These are phyloP conservation scores for Ceratobasidium sp. DNA, from an alignment of 1,284 basidiomycete genomes.

Conservation along the genomic window DNA sequence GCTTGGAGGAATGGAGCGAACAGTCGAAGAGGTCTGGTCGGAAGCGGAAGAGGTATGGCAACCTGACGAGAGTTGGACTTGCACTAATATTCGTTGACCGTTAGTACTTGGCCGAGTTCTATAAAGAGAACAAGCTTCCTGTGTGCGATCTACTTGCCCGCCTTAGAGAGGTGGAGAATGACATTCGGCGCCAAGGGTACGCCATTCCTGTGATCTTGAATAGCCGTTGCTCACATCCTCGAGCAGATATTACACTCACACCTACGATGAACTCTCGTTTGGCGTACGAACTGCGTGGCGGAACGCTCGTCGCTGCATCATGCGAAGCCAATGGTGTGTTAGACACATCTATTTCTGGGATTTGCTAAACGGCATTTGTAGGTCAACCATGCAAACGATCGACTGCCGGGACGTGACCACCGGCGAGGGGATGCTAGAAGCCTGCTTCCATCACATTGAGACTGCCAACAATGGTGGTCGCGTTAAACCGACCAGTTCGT, in stretches of 20 bases:
- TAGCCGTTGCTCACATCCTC: background rate
- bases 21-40: constrained; percentile 8
- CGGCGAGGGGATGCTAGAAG: constrained; percentile 27
- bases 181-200: constrained; percentile 31
- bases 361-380: background rate
- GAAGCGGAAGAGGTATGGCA: constrained; percentile 32
- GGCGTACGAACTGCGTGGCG: constrained; percentile 32
- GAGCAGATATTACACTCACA: constrained; percentile 24
- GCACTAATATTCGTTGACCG: background rate
- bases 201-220: background rate
- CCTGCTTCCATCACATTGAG: constrained; percentile 26
- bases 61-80: background rate
- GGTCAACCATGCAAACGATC: constrained; percentile 33
- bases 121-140: constrained; percentile 34
- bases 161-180: constrained; percentile 16
- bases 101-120: constrained; percentile 23
- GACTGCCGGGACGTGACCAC: constrained; percentile 28
- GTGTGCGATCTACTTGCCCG: constrained; percentile 25
- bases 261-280: constrained; percentile 38
- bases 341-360: background rate
- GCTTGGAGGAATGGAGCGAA: constrained; percentile 29
- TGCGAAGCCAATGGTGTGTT: constrained; percentile 32
- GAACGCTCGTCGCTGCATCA: constrained; percentile 35
- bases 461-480: constrained; percentile 31
- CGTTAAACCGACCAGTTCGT: constrained; percentile 27